Percentiles rank a stretch among this genome's conserved stretches.
phyloP scores from a whole-genome alignment of 495 filamentous ascomycete genomes.

The Aspergillus leporis region DNA sequence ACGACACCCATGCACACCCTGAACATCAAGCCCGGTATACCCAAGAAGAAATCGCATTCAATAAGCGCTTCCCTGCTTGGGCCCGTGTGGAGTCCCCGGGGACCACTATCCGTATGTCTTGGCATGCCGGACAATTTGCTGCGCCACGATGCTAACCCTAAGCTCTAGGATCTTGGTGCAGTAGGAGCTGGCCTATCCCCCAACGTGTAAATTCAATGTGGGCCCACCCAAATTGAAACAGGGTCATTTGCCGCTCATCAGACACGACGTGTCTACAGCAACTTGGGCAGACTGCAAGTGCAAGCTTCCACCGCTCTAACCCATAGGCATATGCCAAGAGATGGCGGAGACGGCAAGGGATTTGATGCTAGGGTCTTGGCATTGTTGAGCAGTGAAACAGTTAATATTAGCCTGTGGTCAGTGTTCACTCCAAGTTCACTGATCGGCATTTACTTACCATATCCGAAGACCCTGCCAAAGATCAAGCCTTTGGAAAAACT shows the following conservation, averaged over 20 bases:
- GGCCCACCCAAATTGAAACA: not conserved
- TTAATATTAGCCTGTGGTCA: conserved; percentile 2
- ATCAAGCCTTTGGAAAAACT: conserved; percentile 4
- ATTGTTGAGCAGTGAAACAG: conserved; percentile 1
- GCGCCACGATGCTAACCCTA: conserved; percentile 11
- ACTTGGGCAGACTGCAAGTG: not conserved
- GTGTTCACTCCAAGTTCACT: not conserved
- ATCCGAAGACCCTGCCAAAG: not conserved
- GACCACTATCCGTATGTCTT: conserved; percentile 5
- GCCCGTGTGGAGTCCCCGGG: not conserved
- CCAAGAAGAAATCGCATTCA: not conserved
- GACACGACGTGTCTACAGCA: not conserved
- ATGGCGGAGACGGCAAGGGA: not conserved
- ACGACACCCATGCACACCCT: not conserved
- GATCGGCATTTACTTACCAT: not conserved
- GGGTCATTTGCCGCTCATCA: not conserved
- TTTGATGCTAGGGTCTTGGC: not conserved
- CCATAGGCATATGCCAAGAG: not conserved
- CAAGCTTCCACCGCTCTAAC: not conserved
- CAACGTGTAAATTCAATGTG: not conserved
- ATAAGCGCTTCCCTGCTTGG: not conserved
- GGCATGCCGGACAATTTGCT: conserved; percentile 15
- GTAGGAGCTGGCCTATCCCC: not conserved
- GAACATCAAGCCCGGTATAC: no score
- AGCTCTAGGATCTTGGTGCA: not conserved